A percentile compares a stretch with the other conserved stretches of the same genome.
phyloP scores from a whole-genome alignment of 768 basidiomycete genomes.

The Amanita phalloides region DNA sequence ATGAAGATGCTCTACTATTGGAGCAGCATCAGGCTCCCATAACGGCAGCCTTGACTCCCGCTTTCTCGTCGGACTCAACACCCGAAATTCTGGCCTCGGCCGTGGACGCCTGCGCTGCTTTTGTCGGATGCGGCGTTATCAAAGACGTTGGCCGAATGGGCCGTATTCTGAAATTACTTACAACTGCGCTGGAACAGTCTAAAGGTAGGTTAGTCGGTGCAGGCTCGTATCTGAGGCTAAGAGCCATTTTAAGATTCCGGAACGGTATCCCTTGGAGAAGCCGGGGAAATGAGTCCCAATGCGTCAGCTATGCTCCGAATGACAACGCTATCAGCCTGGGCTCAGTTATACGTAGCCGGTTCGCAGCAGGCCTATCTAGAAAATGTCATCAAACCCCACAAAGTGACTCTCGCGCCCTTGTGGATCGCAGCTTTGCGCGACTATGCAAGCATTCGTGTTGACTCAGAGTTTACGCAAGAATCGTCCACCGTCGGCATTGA shows the following conservation, averaged over 20 bases:
- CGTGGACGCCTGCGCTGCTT: slow-evolving; percentile 87
- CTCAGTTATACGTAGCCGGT: slow-evolving; percentile 78
- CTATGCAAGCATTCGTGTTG: slow-evolving; percentile 83
- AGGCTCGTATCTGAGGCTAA: neutral
- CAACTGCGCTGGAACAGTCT: slow-evolving; percentile 79
- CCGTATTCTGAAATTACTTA: slow-evolving; percentile 82
- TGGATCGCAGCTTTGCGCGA: slow-evolving; percentile 89
- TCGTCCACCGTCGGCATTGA: slow-evolving; percentile 67
- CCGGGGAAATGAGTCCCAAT: slow-evolving; percentile 82
- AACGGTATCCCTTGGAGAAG: slow-evolving; percentile 77
- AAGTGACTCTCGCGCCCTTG: slow-evolving; percentile 59
- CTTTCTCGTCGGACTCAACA: slow-evolving; percentile 90
- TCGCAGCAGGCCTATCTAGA: slow-evolving; percentile 63
- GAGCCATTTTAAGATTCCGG: slow-evolving; percentile 48
- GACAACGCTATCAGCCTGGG: slow-evolving; percentile 92
- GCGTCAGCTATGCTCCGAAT: slow-evolving; percentile 92
- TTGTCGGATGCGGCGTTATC: slow-evolving; percentile 91
- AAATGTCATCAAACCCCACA: slow-evolving; percentile 76
- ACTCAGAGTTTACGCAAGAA: slow-evolving; percentile 79
- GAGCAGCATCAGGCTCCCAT: slow-evolving; percentile 99
- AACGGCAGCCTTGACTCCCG: slow-evolving; percentile 92
- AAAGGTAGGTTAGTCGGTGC: slow-evolving; percentile 44
- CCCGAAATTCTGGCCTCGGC: slow-evolving; percentile 92
- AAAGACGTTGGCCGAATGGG: slow-evolving; percentile 90
- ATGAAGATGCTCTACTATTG: slow-evolving; percentile 78